Evolutionary conservation across 139 green algal genomes (phyloP), one percentile per base, ranked within the genome.

Genomic region (Coelastrella sp.): DNA sequence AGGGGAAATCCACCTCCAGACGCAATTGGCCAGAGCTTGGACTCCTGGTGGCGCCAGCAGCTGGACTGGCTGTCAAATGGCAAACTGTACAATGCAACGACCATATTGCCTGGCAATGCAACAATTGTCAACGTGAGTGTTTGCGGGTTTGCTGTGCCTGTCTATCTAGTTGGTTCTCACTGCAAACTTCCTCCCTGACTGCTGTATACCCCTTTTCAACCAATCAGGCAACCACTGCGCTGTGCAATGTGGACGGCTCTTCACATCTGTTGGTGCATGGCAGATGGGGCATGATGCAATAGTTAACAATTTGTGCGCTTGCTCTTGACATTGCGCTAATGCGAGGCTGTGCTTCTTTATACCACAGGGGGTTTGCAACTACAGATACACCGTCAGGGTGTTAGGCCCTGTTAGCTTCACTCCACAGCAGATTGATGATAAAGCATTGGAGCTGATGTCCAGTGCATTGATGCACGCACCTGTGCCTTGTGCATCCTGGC

Each of bases 81-180:
- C 27, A 81, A 66, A 50, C 48, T 66, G 19, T 81, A 37, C 73
- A 81, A 81, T 7, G 73, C 50, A 23, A 67, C 50, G 3, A 81
- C 73, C 2, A 11, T 68, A 6, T 37, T 50, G 1, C 73, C 73
- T 25, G 73, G 73, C 4, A 51, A 15, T 38, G 73, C 73, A 25
- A 68, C 50, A 9, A 5, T 4, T 34, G 32, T 30, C 0, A 27
- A 53, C 25, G 73, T 81, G 50, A 66, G 73, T 43, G 9, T 21
- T 3, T 15, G 3, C 9, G 69, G 5, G 34, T 38, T 21, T 5
- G 9, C 3, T 41, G 37, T 6, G 3, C 67, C 34, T 35, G 64
- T 8, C 19, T 17, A 32, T 27, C n/a, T 43, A 35, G 27, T 34
- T 35, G 25, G 64, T 53, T 53, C n/a, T n/a, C n/a, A n/a, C n/a